Evolutionary conservation across 2,329 filamentous ascomycete species (phyloP).

Genomic region (Colletotrichum somersetense): DNA sequence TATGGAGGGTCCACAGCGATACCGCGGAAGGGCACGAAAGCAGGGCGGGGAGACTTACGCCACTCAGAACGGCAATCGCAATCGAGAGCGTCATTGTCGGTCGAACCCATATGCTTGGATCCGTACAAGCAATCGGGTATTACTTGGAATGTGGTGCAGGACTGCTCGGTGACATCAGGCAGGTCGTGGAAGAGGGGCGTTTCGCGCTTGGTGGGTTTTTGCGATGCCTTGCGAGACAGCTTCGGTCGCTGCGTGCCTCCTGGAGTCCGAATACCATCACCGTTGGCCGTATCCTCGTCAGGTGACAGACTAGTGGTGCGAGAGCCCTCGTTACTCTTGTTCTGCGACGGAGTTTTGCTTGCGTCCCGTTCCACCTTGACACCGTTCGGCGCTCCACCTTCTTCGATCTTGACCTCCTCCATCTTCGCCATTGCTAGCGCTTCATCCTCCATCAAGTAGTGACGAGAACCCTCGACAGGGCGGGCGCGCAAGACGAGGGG

Average conservation of each 20-base stretch:
- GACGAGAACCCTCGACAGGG: constrained; percentile 30
- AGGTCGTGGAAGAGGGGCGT: constrained; percentile 79
- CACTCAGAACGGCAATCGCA: constrained; percentile 96
- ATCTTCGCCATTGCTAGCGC: constrained; percentile 56
- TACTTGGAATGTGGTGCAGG: constrained; percentile 81
- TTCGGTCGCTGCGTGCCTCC: constrained; percentile 73
- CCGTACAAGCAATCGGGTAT: constrained; percentile 91
- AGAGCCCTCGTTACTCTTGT: constrained; percentile 54
- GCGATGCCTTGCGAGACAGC: constrained; percentile 42
- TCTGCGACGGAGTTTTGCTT: constrained; percentile 52
- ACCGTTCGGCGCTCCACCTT: constrained; percentile 52
- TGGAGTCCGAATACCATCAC: constrained; percentile 62
- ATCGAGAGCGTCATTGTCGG: constrained; percentile 90
- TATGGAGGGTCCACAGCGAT: constrained; percentile 39
- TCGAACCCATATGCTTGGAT: constrained; percentile 89
- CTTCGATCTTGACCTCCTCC: constrained; percentile 60
- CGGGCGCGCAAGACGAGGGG: constrained; percentile 24
- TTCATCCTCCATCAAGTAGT: constrained; percentile 56
- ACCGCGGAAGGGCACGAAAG: constrained; percentile 36
- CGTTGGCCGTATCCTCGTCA: constrained; percentile 60
- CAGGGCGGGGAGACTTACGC: constrained; percentile 73
- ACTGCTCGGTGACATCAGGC: constrained; percentile 82
- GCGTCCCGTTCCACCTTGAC: constrained; percentile 56
- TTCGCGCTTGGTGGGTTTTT: constrained; percentile 65
- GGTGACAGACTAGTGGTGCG: constrained; percentile 59